Evolutionary conservation across 768 basidiomycete genomes (phyloP).

Genomic region (Tylopilus subfusipes): DNA sequence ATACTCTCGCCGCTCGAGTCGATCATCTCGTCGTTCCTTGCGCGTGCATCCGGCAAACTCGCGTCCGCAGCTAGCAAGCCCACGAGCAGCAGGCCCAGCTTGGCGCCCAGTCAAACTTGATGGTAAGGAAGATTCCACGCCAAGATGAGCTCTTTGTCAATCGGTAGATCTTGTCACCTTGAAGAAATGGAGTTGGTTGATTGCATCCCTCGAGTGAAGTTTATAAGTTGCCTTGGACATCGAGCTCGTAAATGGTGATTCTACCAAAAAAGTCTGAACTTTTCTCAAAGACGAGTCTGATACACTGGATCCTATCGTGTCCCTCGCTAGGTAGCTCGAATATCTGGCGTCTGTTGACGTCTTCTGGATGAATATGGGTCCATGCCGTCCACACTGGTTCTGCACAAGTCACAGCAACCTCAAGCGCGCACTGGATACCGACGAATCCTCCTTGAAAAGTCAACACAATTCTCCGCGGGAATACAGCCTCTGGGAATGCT

Average conservation of each 20-base stretch:
- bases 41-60: background rate
- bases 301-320: conserved; percentile 32
- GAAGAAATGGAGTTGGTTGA: conserved; percentile 27
- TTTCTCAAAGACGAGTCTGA: conserved; percentile 72
- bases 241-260: conserved; percentile 68
- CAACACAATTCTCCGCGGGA: conserved; percentile 52
- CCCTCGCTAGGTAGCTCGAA: conserved; percentile 48
- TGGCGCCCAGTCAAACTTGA: background rate
- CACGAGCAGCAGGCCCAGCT: background rate
- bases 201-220: conserved; percentile 19
- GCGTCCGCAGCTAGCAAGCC: background rate
- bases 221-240: conserved; percentile 26
- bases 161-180: conserved; percentile 13
- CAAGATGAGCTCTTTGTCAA: conserved; percentile 2
- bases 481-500: conserved; percentile 48
- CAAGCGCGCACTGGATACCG: conserved; percentile 58
- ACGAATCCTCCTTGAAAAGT: conserved; percentile 90
- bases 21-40: background rate
- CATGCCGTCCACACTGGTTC: conserved; percentile 48
- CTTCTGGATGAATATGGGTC: conserved; percentile 68
- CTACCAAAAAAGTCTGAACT: conserved; percentile 87
- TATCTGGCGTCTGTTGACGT: conserved; percentile 68
- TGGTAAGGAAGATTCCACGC: background rate
- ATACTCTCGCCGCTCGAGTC: background rate
- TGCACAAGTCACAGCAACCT: conserved; percentile 32